A percentile compares a stretch with the other conserved stretches of the same genome.
Evolutionary conservation across 2,329 filamentous ascomycete species (phyloP).

Genomic region (Cadophora malorum): DNA sequence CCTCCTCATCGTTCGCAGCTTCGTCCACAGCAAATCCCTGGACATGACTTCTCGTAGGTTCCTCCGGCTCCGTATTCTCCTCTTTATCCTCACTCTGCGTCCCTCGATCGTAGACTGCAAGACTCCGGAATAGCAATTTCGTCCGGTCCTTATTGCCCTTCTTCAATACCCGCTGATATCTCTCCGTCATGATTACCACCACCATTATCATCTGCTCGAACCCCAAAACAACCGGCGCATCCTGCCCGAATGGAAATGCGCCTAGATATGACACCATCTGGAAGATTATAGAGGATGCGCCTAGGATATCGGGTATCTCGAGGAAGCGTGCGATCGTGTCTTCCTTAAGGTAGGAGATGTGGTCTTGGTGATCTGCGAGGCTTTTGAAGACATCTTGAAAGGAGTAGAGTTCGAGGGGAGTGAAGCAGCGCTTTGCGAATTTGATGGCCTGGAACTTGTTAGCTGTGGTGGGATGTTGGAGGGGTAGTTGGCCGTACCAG

Average conservation of each 20-base stretch:
- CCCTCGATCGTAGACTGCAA: constrained; percentile 73
- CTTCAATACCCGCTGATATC: constrained; percentile 68
- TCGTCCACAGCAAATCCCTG: constrained; percentile 52
- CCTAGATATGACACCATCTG: constrained; percentile 75
- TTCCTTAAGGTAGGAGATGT: constrained; percentile 71
- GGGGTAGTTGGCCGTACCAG: constrained; percentile 38
- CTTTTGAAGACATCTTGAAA: constrained; percentile 76
- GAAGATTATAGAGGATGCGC: constrained; percentile 71
- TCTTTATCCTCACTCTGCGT: constrained; percentile 31
- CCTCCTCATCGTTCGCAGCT: constrained; percentile 51
- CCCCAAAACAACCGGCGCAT: constrained; percentile 73
- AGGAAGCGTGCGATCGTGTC: constrained; percentile 75
- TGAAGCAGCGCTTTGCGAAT: constrained; percentile 75
- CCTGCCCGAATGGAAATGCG: constrained; percentile 74
- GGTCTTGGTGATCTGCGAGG: constrained; percentile 68
- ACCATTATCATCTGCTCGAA: constrained; percentile 75
- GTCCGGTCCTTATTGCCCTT: constrained; percentile 62
- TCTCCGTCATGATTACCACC: constrained; percentile 73
- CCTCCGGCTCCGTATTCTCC: constrained; percentile 49
- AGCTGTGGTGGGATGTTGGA: constrained; percentile 22
- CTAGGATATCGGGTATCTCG: constrained; percentile 73
- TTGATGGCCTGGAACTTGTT: constrained; percentile 56
- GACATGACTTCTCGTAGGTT: constrained; percentile 44
- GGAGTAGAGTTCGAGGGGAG: constrained; percentile 73
- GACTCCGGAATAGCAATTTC: constrained; percentile 72